These are phyloP conservation scores for Physcomitrellopsis africana DNA, from an alignment of 225 moss, liverwort and hornwort genomes.

Conservation along the genomic window DNA sequence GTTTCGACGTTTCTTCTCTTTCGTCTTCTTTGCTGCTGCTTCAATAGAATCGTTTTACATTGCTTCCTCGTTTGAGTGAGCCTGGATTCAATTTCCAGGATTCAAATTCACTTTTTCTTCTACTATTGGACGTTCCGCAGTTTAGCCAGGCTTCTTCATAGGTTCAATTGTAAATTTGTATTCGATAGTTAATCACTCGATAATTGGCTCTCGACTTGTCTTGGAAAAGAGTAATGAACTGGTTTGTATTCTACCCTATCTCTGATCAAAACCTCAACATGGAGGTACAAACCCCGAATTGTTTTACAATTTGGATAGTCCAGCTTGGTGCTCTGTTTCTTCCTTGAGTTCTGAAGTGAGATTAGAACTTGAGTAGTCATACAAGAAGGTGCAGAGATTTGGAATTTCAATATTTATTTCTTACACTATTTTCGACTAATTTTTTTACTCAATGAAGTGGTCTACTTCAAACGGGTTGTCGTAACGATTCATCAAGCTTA, in stretches of 20 bases:
- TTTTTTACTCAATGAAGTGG: too few relatives aligned
- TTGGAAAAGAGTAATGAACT: background rate
- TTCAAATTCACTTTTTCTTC: too few relatives aligned
- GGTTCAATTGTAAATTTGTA: background rate
- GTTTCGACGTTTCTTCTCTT: background rate
- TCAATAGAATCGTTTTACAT: background rate
- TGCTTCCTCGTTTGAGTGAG: too few relatives aligned
- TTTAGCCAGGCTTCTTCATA: background rate
- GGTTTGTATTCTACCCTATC: background rate
- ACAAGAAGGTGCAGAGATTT: constrained; percentile 6
- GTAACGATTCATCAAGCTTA: too few relatives aligned
- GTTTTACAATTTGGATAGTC: background rate
- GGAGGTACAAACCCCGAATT: background rate
- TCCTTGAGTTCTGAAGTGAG: background rate
- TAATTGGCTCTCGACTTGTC: background rate
- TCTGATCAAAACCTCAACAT: constrained; percentile 26
- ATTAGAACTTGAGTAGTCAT: constrained; percentile 7
- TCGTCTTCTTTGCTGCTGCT: background rate
- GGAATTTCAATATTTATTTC: background rate
- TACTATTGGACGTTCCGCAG: background rate
- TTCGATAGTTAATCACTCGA: background rate
- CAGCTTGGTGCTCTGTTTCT: background rate
- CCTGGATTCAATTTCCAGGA: too few relatives aligned
- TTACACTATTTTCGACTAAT: background rate
- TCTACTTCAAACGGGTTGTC: too few relatives aligned